Evolutionary conservation across 2,329 filamentous ascomycete genomes (phyloP).

Genomic region (Hyphodiscus sp.): DNA sequence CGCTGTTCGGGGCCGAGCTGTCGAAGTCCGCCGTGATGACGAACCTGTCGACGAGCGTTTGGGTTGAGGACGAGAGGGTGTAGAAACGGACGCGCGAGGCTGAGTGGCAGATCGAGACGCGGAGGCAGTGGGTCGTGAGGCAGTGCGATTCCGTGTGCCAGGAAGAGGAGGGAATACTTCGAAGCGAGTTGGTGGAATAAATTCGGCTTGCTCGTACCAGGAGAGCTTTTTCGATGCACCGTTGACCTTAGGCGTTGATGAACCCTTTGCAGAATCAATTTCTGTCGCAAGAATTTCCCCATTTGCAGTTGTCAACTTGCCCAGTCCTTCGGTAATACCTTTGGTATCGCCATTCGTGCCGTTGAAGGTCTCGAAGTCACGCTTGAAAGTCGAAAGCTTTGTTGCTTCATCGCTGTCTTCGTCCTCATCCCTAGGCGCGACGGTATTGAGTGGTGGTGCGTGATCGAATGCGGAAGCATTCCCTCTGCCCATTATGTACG

Average conservation of each 20-base stretch:
- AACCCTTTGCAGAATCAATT: conserved; percentile 12
- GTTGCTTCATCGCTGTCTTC: conserved; percentile 28
- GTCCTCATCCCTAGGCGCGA: conserved; percentile 79
- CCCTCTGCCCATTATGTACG: conserved; percentile 89
- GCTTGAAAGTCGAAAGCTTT: conserved; percentile 17
- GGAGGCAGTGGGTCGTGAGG: conserved; percentile 22
- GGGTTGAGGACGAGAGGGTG: conserved; percentile 13
- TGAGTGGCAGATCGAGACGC: conserved; percentile 14
- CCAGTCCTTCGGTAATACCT: conserved; percentile 22
- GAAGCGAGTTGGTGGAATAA: conserved; percentile 65
- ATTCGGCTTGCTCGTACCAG: conserved; percentile 25
- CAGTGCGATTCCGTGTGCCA: conserved; percentile 37
- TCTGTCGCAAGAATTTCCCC: conserved; percentile 17
- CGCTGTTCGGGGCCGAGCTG: conserved; percentile 25
- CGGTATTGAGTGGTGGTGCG: conserved; percentile 72
- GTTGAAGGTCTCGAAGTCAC: conserved; percentile 22
- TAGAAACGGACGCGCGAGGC: conserved; percentile 9
- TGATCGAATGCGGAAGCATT: conserved; percentile 79
- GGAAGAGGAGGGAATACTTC: conserved; percentile 70
- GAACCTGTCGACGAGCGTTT: conserved; percentile 24
- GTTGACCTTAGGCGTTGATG: conserved; percentile 18
- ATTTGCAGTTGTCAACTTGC: conserved; percentile 23
- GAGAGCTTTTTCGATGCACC: conserved; percentile 19
- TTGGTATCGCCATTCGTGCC: conserved; percentile 20
- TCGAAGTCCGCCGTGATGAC: conserved; percentile 19